These are phyloP conservation scores for Backusella tarrabulga DNA, from an alignment of 192 early-diverging fungal genomes.

Conservation along the genomic window DNA sequence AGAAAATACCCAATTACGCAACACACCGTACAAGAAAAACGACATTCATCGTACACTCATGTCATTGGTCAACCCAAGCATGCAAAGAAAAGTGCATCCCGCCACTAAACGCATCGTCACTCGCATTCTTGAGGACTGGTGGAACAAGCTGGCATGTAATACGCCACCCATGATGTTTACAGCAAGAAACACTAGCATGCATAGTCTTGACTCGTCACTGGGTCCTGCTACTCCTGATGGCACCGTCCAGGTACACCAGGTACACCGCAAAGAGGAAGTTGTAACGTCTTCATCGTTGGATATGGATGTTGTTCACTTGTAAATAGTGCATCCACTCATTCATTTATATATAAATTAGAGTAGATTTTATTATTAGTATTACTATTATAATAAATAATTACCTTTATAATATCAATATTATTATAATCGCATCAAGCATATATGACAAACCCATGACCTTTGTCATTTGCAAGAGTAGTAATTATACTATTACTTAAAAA, in stretches of 20 bases:
- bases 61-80: constrained; percentile 39
- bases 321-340: background rate
- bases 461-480: no score
- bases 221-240: background rate
- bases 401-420: no score
- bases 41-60: constrained; percentile 45
- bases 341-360: no score
- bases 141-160: constrained; percentile 29
- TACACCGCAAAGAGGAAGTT: background rate
- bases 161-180: background rate
- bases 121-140: constrained; percentile 47
- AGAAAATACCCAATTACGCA: constrained; percentile 55
- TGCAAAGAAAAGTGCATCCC: constrained; percentile 38
- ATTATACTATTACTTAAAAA: no score
- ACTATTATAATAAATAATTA: no score
- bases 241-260: background rate
- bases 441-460: no score
- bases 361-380: no score
- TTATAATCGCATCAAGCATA: no score
- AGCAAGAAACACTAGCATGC: background rate
- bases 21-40: constrained; percentile 45
- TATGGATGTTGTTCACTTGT: background rate
- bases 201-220: background rate
- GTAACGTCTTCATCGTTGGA: background rate
- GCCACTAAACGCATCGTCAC: constrained; percentile 46